Conservation (phyloP, 148 eudicot species). For the Amaranthus palmeri region DNA sequence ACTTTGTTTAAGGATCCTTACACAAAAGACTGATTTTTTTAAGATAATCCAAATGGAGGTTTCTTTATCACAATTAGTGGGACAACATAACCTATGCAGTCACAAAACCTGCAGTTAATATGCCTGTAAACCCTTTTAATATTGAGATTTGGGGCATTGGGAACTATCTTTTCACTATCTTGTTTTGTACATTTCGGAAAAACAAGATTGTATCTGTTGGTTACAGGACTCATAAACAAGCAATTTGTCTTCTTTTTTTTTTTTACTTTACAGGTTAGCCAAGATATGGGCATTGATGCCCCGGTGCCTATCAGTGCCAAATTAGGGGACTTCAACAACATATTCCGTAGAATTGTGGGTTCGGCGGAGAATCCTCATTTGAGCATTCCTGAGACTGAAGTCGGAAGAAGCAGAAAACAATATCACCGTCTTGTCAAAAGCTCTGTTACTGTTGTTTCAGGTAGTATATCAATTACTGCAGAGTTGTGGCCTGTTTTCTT, state of each 20-base stretch:
- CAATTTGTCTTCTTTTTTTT: not conserved
- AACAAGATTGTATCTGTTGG: not conserved
- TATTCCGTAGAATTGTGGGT: conserved; percentile 63
- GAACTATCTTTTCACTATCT: too few relatives aligned
- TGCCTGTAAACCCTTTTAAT: too few relatives aligned
- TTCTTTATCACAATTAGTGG: too few relatives aligned
- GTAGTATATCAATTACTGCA: conserved; percentile 27
- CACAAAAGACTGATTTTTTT: too few relatives aligned
- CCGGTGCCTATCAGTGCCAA: conserved; percentile 81
- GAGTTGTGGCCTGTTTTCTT: too few relatives aligned
- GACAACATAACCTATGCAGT: too few relatives aligned
- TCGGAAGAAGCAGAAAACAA: conserved; percentile 82
- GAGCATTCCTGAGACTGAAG: conserved; percentile 92
- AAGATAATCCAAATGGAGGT: too few relatives aligned
- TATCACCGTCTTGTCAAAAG: conserved; percentile 69
- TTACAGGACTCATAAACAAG: not conserved
- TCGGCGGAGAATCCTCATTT: conserved; percentile 92
- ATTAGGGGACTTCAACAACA: conserved; percentile 65
- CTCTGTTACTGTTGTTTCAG: conserved; percentile 78
- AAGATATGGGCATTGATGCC: conserved; percentile 93
- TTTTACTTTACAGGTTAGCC: conserved; percentile 56
- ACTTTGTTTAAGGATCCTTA: too few relatives aligned
- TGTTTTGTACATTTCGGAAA: not conserved
- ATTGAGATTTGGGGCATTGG: too few relatives aligned
- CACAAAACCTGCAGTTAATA: too few relatives aligned